Conservation (phyloP, 2,329 filamentous ascomycete genomes). For the Hymenoscyphus salicellus region DNA sequence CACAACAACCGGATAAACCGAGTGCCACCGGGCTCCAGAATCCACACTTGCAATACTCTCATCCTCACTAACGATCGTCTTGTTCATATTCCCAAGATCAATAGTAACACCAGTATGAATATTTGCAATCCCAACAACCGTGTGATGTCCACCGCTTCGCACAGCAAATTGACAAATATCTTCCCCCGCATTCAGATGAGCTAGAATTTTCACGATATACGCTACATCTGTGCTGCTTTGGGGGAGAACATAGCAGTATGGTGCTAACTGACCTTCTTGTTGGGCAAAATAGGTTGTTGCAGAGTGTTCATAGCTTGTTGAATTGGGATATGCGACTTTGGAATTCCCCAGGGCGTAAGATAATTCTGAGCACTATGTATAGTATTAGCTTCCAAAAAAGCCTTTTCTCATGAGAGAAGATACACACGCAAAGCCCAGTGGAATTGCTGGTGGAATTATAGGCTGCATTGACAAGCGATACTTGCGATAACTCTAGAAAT, state of each 20-base stretch:
- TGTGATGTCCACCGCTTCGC: slow-evolving; percentile 3
- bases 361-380: no score
- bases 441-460: no score
- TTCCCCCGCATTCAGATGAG: background rate
- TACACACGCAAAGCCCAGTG: no score
- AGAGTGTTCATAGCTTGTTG: background rate
- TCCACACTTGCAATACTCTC: slow-evolving; percentile 35
- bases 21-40: slow-evolving; percentile 38
- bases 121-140: slow-evolving; percentile 37
- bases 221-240: background rate
- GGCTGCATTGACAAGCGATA: no score
- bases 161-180: background rate
- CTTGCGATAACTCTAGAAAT: no score
- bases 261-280: background rate
- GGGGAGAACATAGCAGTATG: slow-evolving; percentile 1
- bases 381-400: no score
- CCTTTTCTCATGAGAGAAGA: no score
- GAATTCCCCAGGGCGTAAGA: no score
- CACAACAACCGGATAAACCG: slow-evolving; percentile 39
- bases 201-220: background rate
- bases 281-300: background rate
- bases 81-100: slow-evolving; percentile 38
- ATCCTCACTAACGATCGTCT: slow-evolving; percentile 25
- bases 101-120: slow-evolving; percentile 48
- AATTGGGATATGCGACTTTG: background rate